Base-by-base conservation (phyloP, 2,329 filamentous ascomycete genomes). In the Alternaria brassicicola region DNA sequence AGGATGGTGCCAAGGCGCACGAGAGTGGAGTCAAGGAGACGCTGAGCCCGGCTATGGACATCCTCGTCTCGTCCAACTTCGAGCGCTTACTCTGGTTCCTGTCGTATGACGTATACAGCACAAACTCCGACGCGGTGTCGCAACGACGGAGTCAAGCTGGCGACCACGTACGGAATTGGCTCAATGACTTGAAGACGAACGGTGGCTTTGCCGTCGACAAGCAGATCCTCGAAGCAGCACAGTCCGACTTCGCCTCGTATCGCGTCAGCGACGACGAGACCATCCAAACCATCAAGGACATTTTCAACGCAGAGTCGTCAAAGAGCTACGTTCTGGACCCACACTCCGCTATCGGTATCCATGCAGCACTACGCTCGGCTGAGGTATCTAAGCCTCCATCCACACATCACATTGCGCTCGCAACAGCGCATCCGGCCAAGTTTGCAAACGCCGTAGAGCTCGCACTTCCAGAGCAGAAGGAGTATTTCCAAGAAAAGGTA, bases 21-120 rank as follows among this genome's bases (percentile, higher is more conserved):
- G 79, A 81, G 42, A 86, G 87, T 42, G 92, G 91, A 35, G 92
- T 94, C 62, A 93, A 92, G 80, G 93, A 96, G 80, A 99, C 95
- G 0, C 85, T 96, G 50, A 93, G 90, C 68, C 95, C 95, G 0
- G 95, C 95, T 43, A 98, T 99, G 95, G 95, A 99, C 77, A 98
- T 98, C 65, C 84, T 98, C 3, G 93, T 98, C 12, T 94, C 90
- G 23, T 95, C 90, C 76, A 99, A 99, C 82, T 98, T 99, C 75
- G 95, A 99, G 83, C 88, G 95, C 30, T 84, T 99, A 5, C 84
- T 99, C 10, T 98, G 94, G 94, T 97, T 92, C 83, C 83, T 98
- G 26, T 89, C 92, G 2, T 91, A 92, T 79, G 68, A 74, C 33
- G 74, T 76, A 3, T 76, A 76, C 63, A 76, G 68, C 67, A 70